Percentiles rank a stretch among this genome's conserved stretches.
These are phyloP conservation scores for Rosa lucieae DNA, from an alignment of 306 rosid genomes.

Conservation along the genomic window DNA sequence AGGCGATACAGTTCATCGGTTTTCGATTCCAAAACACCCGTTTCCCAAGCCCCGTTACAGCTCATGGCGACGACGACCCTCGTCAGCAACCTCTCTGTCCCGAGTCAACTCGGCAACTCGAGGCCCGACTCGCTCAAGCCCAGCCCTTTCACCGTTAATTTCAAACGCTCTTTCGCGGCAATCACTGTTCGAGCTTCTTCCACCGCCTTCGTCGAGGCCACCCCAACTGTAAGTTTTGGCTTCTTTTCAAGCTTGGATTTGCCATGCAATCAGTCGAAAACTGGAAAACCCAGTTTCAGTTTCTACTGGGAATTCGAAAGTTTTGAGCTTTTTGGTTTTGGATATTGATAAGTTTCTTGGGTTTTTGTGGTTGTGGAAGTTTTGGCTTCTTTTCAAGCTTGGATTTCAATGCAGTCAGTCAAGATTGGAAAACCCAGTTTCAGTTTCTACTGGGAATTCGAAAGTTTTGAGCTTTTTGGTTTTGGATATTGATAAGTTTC, in stretches of 20 bases:
- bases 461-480: background rate
- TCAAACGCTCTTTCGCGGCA: constrained; percentile 27
- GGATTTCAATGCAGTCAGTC: too few relatives aligned
- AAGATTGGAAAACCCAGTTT: background rate
- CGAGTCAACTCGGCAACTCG: constrained; percentile 27
- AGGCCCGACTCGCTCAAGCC: constrained; percentile 26
- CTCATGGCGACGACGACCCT: constrained; percentile 38
- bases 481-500: background rate
- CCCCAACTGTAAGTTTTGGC: constrained; percentile 22
- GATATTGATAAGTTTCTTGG: background rate
- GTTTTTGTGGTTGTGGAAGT: background rate
- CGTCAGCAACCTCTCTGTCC: constrained; percentile 23
- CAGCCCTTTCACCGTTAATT: constrained; percentile 13
- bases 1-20: too few relatives aligned
- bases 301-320: background rate
- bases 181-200: constrained; percentile 47
- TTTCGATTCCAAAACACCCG: too few relatives aligned
- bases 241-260: background rate
- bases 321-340: background rate
- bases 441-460: too few relatives aligned
- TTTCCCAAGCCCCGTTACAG: background rate
- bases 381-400: too few relatives aligned
- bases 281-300: background rate
- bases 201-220: constrained; percentile 36
- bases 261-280: background rate